Evolutionary conservation across 495 filamentous ascomycete species (phyloP).

Genomic region (Tuber umbilicatum): DNA sequence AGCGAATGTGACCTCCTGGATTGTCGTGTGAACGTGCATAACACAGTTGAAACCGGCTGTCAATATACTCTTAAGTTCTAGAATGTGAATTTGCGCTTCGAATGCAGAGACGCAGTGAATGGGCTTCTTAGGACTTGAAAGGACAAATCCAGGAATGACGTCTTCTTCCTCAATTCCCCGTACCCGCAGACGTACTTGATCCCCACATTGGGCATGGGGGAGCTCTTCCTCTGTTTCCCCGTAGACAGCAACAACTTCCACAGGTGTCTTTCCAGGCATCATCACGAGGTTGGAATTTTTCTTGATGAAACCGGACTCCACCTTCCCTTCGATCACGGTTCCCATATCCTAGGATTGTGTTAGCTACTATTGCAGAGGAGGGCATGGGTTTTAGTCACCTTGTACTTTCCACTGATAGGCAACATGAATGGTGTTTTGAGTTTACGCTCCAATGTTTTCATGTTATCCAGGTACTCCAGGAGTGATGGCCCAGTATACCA

Average conservation of each 20-base stretch:
- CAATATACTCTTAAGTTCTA: conserved; percentile 94
- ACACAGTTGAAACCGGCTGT: conserved; percentile 85
- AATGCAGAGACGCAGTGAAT: conserved; percentile 86
- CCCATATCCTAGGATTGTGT: conserved; percentile 64
- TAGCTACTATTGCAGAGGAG: neutral
- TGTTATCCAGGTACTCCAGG: conserved; percentile 83
- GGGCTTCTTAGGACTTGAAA: conserved; percentile 83
- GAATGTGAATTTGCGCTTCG: conserved; percentile 89
- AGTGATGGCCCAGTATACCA: conserved; percentile 93
- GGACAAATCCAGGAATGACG: conserved; percentile 90
- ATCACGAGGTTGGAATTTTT: conserved; percentile 75
- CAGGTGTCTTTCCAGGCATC: conserved; percentile 86
- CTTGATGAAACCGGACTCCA: conserved; percentile 86
- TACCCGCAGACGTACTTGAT: conserved; percentile 87
- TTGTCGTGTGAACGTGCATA: conserved; percentile 82
- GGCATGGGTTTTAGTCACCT: conserved; percentile 33
- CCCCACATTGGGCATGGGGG: conserved; percentile 69
- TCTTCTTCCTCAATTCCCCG: conserved; percentile 97
- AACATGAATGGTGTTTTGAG: conserved; percentile 99
- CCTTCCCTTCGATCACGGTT: conserved; percentile 94
- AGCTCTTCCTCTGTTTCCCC: conserved; percentile 96
- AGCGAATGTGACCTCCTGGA: conserved; percentile 88
- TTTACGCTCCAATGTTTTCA: conserved; percentile 89
- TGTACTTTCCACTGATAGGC: conserved; percentile 91
- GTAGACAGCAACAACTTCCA: conserved; percentile 75